Evolutionary conservation across 371 early-diverging fungal genomes (phyloP).

Genomic region (Blastocladiella emersonii): DNA sequence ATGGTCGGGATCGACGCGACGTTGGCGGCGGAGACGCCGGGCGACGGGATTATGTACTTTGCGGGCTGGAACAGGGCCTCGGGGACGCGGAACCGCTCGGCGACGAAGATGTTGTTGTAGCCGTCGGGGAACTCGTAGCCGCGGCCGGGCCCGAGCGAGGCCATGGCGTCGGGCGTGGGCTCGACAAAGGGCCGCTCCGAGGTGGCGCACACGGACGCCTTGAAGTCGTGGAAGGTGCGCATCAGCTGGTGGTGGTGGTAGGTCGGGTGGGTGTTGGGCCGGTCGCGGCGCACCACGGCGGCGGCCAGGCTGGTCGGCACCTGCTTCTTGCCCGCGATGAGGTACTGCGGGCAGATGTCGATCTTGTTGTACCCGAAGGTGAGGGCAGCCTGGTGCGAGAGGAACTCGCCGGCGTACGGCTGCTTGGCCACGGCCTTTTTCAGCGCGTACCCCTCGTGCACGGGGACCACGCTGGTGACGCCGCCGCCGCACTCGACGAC

Average conservation of each 20-base stretch:
- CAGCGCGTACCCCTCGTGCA: slow-evolving; percentile 86
- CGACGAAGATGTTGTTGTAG: slow-evolving; percentile 65
- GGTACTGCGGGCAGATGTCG: slow-evolving; percentile 70
- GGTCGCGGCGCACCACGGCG: slow-evolving; percentile 31
- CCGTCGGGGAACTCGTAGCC: slow-evolving; percentile 88
- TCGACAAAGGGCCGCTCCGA: too few species aligned
- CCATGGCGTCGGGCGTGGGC: too few species aligned
- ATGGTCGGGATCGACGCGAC: neutral
- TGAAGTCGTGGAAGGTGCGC: slow-evolving; percentile 65
- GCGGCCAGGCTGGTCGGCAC: slow-evolving; percentile 58
- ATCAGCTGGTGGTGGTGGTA: slow-evolving; percentile 52
- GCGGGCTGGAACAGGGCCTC: slow-evolving; percentile 81
- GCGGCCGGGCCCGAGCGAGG: slow-evolving; percentile 24
- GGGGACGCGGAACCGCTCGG: slow-evolving; percentile 66
- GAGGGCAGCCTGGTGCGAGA: slow-evolving; percentile 59
- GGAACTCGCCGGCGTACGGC: slow-evolving; percentile 62
- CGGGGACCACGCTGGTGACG: slow-evolving; percentile 77
- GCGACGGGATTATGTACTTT: slow-evolving; percentile 1
- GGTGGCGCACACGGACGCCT: slow-evolving; percentile 81
- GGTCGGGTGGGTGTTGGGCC: slow-evolving; percentile 44
- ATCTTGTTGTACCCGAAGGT: slow-evolving; percentile 43
- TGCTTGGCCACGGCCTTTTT: slow-evolving; percentile 72
- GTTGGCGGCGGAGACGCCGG: neutral
- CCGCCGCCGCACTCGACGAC: slow-evolving; percentile 85
- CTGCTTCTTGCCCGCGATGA: slow-evolving; percentile 52